A percentile compares a stretch with the other conserved stretches of the same genome.
Evolutionary conservation across 2,329 filamentous ascomycete genomes (phyloP).

Genomic region (Dactylellina drechsleri): DNA sequence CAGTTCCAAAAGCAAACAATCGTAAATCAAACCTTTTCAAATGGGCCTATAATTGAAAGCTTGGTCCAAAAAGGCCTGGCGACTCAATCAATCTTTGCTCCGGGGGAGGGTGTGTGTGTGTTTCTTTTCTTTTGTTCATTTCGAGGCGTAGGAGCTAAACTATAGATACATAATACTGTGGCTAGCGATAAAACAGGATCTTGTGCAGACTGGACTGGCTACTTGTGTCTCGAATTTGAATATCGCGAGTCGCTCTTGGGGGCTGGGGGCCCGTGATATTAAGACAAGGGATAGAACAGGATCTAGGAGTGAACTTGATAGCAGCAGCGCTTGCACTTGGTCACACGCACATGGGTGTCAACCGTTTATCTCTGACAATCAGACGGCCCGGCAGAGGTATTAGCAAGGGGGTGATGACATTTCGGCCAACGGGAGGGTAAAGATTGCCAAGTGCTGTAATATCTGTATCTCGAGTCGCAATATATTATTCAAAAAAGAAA

Average conservation of each 20-base stretch:
- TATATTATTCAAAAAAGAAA: slow-evolving; percentile 21
- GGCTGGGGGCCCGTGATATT: neutral
- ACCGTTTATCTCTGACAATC: no score
- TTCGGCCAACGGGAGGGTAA: neutral
- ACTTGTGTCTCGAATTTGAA: neutral
- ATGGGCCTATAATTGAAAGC: no score
- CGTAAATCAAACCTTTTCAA: neutral
- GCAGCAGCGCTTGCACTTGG: slow-evolving; percentile 3
- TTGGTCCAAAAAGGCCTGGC: no score
- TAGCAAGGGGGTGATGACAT: neutral
- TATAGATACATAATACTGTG: no score
- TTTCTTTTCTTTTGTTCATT: no score
- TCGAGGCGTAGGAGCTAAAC: no score
- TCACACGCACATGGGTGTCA: slow-evolving; percentile 11
- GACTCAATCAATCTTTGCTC: no score
- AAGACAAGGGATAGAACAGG: slow-evolving; percentile 22
- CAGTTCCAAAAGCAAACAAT: neutral
- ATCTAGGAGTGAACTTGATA: neutral
- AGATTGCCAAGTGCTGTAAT: neutral
- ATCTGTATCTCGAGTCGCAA: slow-evolving; percentile 7
- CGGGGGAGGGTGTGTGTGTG: no score
- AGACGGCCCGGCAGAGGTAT: no score
- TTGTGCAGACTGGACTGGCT: no score
- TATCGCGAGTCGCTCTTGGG: neutral
- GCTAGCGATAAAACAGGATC: no score